Base-by-base conservation (phyloP, 1,139 yeast species). In the Diutina mesorugosa region DNA sequence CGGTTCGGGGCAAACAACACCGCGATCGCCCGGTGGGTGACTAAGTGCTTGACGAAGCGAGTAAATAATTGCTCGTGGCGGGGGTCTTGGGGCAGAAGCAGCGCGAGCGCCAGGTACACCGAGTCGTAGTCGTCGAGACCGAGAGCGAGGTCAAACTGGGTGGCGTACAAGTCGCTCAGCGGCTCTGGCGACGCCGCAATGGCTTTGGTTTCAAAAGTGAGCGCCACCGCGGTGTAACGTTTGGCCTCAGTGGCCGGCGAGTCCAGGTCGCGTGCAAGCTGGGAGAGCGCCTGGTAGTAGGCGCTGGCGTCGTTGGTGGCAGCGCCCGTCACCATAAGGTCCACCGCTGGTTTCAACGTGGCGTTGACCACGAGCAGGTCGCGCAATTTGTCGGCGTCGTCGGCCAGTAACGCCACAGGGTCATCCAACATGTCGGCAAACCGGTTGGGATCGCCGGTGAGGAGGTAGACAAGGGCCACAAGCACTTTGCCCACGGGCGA, bases 1-100 rank as follows among this genome's bases (percentile, higher is more conserved):
- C 59, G 55, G 47, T 64, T 30, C 7, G 53, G 53, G 16, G 53
- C 41, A 16, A 50, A 72, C 9, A 72, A 60, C 5, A 60, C 63
- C 0, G 64, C 59, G 32, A 68, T 63, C 26, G 64, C 56, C 55
- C 65, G 56, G 50, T 51, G 56, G 26, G 57, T 52, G 10, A 60
- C 48, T 52, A 62, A 38, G 14, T 59, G 52, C 18, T 57, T 56
- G n/a, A 61, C 28, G 18, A 59, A 56, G 38, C 56, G 47, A 45
- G 50, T 21, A 59, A 54, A 10, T 47, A 32, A 18, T 18, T 21
- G 29, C 54, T 50, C 9, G 56, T 28, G 16, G 18, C 38, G 21
- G 6, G 30, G 18, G n/a, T 32, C 18, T 14, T 28, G 18, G 8
- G 45, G 29, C 26, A 10, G 46, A 8, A 51, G 41, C 29, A 9